These are phyloP conservation scores for Venustampulla echinocandica DNA, from an alignment of 495 filamentous ascomycete species.

Conservation along the genomic window DNA sequence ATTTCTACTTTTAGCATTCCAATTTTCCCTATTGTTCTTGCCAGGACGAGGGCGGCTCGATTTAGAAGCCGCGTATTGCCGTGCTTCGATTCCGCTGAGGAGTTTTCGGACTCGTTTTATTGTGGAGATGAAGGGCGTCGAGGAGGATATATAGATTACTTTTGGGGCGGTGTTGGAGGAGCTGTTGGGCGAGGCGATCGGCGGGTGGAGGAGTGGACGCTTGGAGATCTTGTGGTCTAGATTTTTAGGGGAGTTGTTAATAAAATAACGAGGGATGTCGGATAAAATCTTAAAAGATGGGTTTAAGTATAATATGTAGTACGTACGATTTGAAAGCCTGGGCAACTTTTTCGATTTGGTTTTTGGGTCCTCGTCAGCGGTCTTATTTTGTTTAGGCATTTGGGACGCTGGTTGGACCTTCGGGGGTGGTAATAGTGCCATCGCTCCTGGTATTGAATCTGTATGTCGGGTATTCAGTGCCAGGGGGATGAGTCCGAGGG, in stretches of 20 bases:
- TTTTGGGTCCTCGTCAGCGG: not conserved
- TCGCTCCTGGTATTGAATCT: not conserved
- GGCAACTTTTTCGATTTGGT: not conserved
- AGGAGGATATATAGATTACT: constrained; percentile 69
- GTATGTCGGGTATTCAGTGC: too few relatives aligned
- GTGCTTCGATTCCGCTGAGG: constrained; percentile 54
- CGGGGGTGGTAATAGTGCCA: not conserved
- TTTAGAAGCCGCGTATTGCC: constrained; percentile 30
- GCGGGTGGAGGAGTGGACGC: constrained; percentile 63
- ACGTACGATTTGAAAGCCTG: constrained; percentile 7
- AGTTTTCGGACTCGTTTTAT: constrained; percentile 72
- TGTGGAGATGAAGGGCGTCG: constrained; percentile 70
- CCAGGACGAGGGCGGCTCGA: not conserved
- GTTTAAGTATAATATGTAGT: not conserved
- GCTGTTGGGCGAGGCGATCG: constrained; percentile 49
- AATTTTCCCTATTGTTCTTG: constrained; percentile 3
- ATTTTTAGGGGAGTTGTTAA: constrained; percentile 15
- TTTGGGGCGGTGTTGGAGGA: constrained; percentile 42
- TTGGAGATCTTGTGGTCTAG: constrained; percentile 45
- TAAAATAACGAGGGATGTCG: too few relatives aligned
- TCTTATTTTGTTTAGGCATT: too few relatives aligned
- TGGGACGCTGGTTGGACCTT: not conserved
- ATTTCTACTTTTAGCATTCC: constrained; percentile 10
- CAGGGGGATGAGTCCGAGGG: too few relatives aligned
- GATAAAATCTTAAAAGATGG: not conserved